Evolutionary conservation across 1,284 basidiomycete species (phyloP).

Genomic region (Irpex sp.): DNA sequence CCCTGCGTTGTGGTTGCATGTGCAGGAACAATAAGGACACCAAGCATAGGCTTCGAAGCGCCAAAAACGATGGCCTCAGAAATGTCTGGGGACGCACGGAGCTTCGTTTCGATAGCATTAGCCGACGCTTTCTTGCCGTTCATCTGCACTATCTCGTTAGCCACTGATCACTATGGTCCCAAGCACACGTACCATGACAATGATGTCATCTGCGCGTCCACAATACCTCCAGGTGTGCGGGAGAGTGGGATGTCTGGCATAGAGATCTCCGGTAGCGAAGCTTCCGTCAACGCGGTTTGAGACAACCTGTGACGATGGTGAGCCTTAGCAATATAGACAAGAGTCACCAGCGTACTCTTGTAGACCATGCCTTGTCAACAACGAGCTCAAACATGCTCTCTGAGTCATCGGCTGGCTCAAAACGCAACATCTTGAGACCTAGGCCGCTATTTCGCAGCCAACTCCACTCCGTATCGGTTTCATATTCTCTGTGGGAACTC

Average conservation of each 20-base stretch:
- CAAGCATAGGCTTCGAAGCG: conserved; percentile 2
- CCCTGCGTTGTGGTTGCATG: neutral
- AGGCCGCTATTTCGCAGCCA: conserved; percentile 8
- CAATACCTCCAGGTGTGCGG: conserved; percentile 9
- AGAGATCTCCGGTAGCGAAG: conserved; percentile 12
- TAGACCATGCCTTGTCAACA: conserved; percentile 9
- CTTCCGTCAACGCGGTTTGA: conserved; percentile 8
- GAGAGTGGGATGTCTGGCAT: conserved; percentile 7
- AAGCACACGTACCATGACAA: conserved; percentile 6
- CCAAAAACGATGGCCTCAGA: conserved; percentile 12
- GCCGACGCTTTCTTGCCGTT: conserved; percentile 13
- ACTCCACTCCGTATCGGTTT: conserved; percentile 8
- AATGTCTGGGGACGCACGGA: conserved; percentile 8
- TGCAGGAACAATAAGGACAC: conserved; percentile 7
- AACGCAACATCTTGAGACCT: conserved; percentile 1
- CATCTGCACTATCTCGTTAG: neutral
- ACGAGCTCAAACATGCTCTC: conserved; percentile 7
- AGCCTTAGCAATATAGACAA: neutral
- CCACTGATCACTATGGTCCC: neutral
- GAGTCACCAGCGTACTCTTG: neutral
- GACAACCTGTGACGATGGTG: neutral
- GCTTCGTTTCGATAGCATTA: conserved; percentile 8
- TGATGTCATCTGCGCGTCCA: conserved; percentile 9
- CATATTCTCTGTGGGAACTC: conserved; percentile 12
- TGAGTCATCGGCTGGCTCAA: conserved; percentile 4